Percentiles rank a stretch among this genome's conserved stretches.
Evolutionary conservation across 2,329 filamentous ascomycete species (phyloP).

Genomic region (Drechmeria coniospora): DNA sequence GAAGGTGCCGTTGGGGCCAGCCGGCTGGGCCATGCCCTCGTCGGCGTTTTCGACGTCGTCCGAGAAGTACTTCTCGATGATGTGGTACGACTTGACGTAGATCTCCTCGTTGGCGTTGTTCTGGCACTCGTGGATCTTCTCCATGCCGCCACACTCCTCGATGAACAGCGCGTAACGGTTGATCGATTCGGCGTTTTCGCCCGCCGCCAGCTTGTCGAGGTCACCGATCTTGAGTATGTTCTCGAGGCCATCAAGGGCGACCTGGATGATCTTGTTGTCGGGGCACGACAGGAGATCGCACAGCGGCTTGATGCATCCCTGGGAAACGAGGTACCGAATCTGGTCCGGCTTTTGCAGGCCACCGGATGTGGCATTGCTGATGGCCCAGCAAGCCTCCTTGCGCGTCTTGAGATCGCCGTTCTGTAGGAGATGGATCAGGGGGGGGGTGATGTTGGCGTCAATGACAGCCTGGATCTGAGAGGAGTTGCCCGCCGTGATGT

Average conservation of each 20-base stretch:
- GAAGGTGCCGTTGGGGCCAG: constrained; percentile 58
- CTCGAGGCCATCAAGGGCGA: constrained; percentile 91
- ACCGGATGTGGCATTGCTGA: constrained; percentile 94
- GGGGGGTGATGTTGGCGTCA: constrained; percentile 92
- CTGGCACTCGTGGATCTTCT: constrained; percentile 99
- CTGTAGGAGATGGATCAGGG: constrained; percentile 85
- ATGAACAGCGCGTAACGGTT: constrained; percentile 98
- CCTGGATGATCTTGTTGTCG: constrained; percentile 99
- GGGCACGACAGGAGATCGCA: constrained; percentile 92
- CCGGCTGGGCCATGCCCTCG: constrained; percentile 56
- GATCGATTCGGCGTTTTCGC: constrained; percentile 60
- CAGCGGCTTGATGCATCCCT: constrained; percentile 93
- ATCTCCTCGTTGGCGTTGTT: constrained; percentile 99
- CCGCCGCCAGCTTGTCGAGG: constrained; percentile 85
- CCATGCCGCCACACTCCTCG: constrained; percentile 97
- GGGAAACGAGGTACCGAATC: constrained; percentile 83
- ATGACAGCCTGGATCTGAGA: constrained; percentile 94
- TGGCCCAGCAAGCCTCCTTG: constrained; percentile 99
- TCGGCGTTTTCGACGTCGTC: constrained; percentile 93
- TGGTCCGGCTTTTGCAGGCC: constrained; percentile 98
- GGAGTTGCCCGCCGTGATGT: constrained; percentile 96
- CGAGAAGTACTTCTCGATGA: constrained; percentile 99
- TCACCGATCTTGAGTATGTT: constrained; percentile 99
- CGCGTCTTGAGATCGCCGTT: constrained; percentile 98
- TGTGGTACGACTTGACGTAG: constrained; percentile 99